A percentile compares a stretch with the other conserved stretches of the same genome.
Conservation (phyloP, 495 filamentous ascomycete species). For the Cetradonia linearis region DNA sequence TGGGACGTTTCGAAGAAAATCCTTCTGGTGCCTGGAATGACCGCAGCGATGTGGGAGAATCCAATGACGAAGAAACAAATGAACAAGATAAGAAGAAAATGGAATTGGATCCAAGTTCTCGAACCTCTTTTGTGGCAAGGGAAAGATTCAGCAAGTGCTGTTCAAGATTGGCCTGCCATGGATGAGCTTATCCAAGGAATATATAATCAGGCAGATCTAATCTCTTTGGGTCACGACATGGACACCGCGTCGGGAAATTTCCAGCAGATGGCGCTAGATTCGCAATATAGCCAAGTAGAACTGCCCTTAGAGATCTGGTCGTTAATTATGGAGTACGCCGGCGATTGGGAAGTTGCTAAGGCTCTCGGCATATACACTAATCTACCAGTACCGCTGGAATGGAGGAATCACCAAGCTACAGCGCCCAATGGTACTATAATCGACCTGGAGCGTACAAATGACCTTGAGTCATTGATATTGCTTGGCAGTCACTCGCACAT, state of each 20-base stretch:
- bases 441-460: slow-evolving; percentile 34
- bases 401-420: slow-evolving; percentile 41
- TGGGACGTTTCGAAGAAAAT: slow-evolving; percentile 82
- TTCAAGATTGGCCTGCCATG: slow-evolving; percentile 9
- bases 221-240: slow-evolving; percentile 50
- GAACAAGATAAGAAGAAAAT: slow-evolving; percentile 65
- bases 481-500: slow-evolving; percentile 54
- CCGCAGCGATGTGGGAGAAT: slow-evolving; percentile 71
- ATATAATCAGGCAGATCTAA: slow-evolving; percentile 48
- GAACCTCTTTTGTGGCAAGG: slow-evolving; percentile 67
- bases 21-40: slow-evolving; percentile 74
- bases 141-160: slow-evolving; percentile 29
- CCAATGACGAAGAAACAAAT: slow-evolving; percentile 76
- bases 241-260: slow-evolving; percentile 38
- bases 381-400: slow-evolving; percentile 61
- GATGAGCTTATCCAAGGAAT: slow-evolving; percentile 15
- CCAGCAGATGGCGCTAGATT: slow-evolving; percentile 25
- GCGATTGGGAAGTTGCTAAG: slow-evolving; percentile 81
- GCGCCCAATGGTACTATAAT: slow-evolving; percentile 12
- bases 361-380: slow-evolving; percentile 70
- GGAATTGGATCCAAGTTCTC: slow-evolving; percentile 69
- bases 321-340: slow-evolving; percentile 69
- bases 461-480: slow-evolving; percentile 73
- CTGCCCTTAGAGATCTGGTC: slow-evolving; percentile 84
- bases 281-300: slow-evolving; percentile 18